Base-by-base conservation (phyloP, 257 asterid genomes). In the Handroanthus guayacan region DNA sequence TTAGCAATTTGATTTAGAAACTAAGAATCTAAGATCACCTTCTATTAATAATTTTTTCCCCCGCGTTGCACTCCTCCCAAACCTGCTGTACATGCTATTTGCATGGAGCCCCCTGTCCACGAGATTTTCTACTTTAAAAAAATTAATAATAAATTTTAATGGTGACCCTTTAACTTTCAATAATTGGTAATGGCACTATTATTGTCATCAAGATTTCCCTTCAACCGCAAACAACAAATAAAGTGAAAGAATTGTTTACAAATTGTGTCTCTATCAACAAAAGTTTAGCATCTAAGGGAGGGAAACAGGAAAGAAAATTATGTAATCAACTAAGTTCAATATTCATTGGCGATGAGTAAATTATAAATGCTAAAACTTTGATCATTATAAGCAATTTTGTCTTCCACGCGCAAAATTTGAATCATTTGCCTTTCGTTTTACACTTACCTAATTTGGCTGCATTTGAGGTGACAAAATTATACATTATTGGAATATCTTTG, bases 151-250 rank as follows among this genome's bases (percentile, higher is more conserved):
- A 25, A 25, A 9, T 31, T 61, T 61, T 3, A 16, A 36, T 61
- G 44, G 43, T 3, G 67, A 38, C 41, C 62, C 31, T 58, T 47
- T 17, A 14, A 44, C 31, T 25, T 47, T 55, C 51, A 43, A 37
- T 67, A 67, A 73, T 65, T 48, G 69, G 47, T 16, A 25, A 44
- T 41, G 44, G 36, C 55, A 72, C 36, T 50, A 41, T 56, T 71
- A 5, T 20, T 69, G 62, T 51, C 65, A 47, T 58, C 70, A 71
- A 17, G 31, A 62, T 61, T 18, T 77, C 34, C 65, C 69, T 76
- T 68, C 66, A 38, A 76, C 65, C 58, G 43, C 76, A 79, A 75
- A 8, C 77, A 74, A 67, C 69, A 66, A 54, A 3, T 37, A n/a
- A 75, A 67, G 61, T 8, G 25, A 25, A 55, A 25, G 4, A 47